A percentile compares a stretch with the other conserved stretches of the same genome.
Conservation (phyloP, 345 rosid genomes). For the Punica granatum region DNA sequence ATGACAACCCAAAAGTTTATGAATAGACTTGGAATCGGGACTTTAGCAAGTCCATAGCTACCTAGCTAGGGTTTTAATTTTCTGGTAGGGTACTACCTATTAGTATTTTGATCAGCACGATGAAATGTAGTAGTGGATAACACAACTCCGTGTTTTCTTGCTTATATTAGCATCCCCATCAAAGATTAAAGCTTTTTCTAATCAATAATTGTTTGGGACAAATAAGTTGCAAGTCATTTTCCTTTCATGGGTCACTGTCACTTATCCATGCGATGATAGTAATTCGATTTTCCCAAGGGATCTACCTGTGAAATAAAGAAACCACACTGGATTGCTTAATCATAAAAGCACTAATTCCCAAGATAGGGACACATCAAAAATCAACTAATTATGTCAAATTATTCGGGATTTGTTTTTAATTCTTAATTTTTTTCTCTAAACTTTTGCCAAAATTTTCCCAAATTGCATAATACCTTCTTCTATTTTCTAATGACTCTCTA, state of each 20-base stretch:
- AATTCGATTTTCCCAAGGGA: constrained; percentile 11
- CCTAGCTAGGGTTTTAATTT: background rate
- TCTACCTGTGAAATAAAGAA: background rate
- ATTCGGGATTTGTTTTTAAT: no score
- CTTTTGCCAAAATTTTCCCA: no score
- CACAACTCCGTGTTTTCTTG: constrained; percentile 56
- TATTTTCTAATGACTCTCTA: no score
- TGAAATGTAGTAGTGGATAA: constrained; percentile 20
- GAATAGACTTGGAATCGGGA: no score
- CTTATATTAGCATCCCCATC: constrained; percentile 5
- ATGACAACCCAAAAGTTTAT: no score
- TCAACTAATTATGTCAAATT: background rate
- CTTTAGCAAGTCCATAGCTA: background rate
- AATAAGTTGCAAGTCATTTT: constrained; percentile 18
- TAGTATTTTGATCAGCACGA: background rate
- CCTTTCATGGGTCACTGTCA: constrained; percentile 8
- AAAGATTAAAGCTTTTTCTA: background rate
- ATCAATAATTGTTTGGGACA: constrained; percentile 5
- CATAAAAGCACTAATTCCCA: background rate
- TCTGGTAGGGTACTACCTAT: background rate
- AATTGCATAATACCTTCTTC: no score
- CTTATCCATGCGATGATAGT: background rate
- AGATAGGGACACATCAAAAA: background rate
- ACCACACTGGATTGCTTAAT: background rate
- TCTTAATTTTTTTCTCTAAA: no score